Conservation (phyloP, 352 stramenopile species). For the Globisporangium emineosum region DNA sequence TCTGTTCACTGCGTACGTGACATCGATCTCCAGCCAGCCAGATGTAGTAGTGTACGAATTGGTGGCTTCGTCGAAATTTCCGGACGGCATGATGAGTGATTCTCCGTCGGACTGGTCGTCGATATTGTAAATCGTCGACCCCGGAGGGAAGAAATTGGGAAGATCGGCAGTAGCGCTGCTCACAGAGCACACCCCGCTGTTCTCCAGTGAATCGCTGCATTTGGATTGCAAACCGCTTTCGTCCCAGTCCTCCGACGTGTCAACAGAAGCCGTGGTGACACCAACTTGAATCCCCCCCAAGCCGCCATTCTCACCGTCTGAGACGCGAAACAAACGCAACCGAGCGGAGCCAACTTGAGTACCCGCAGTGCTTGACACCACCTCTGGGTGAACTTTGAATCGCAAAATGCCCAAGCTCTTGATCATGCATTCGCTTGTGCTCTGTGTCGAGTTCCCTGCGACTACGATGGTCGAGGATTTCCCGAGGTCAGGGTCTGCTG, state of each 20-base stretch:
- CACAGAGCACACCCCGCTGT: constrained; percentile 21
- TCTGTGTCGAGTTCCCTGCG: constrained; percentile 51
- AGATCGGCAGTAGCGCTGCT: constrained; percentile 17
- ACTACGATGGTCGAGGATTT: constrained; percentile 22
- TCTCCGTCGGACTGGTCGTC: constrained; percentile 24
- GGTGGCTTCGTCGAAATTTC: constrained; percentile 28
- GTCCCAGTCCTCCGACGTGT: constrained; percentile 30
- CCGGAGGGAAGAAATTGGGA: constrained; percentile 33
- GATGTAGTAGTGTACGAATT: constrained; percentile 38
- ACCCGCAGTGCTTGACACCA: constrained; percentile 36
- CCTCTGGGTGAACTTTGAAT: constrained; percentile 34
- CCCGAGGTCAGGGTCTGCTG: constrained; percentile 13
- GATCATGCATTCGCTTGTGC: constrained; percentile 22
- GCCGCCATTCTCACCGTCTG: constrained; percentile 58
- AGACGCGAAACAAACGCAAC: constrained; percentile 53
- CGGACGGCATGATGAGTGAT: constrained; percentile 27
- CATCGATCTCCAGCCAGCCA: constrained; percentile 66
- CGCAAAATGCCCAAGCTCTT: constrained; percentile 35
- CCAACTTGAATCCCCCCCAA: constrained; percentile 54
- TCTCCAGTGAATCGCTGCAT: constrained; percentile 14
- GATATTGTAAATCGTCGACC: constrained; percentile 29
- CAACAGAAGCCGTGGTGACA: constrained; percentile 24
- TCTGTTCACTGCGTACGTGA: constrained; percentile 56
- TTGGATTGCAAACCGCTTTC: constrained; percentile 27
- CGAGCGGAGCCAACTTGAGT: constrained; percentile 47